Evolutionary conservation across 148 eudicot species (phyloP).

Genomic region (Spergularia bocconei): DNA sequence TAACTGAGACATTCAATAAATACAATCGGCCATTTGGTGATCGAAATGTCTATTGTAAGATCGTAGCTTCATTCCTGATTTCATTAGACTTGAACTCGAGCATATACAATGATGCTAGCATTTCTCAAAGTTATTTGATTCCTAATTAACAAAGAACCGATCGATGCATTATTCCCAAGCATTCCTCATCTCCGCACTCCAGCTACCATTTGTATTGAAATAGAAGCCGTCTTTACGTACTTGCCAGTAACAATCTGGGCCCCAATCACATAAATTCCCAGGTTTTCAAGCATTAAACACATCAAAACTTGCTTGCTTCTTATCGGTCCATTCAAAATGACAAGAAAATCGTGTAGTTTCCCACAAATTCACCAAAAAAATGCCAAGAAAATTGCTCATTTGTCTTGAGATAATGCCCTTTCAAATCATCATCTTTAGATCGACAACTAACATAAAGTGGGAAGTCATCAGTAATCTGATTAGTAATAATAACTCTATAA

Average conservation of each 20-base stretch:
- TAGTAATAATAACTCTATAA: background rate
- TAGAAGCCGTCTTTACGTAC: slow-evolving; percentile 4
- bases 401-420: background rate
- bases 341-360: background rate
- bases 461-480: background rate
- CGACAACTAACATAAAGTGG: background rate
- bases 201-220: background rate
- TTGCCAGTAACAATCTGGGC: background rate
- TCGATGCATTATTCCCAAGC: background rate
- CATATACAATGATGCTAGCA: too few relatives aligned
- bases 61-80: too few relatives aligned
- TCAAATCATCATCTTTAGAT: slow-evolving; percentile 1
- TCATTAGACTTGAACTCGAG: too few relatives aligned
- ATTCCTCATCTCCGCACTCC: background rate
- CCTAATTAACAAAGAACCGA: too few relatives aligned
- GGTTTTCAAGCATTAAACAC: slow-evolving; percentile 1
- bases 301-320: background rate
- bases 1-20: too few relatives aligned
- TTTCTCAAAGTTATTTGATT: too few relatives aligned
- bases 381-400: slow-evolving; percentile 8
- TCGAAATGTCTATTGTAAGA: too few relatives aligned
- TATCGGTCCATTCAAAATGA: slow-evolving; percentile 3
- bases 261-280: slow-evolving; percentile 2
- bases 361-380: background rate
- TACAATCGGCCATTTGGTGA: too few relatives aligned